Percentiles rank a stretch among this genome's conserved stretches.
These are phyloP conservation scores for Aegilops bicornis DNA, from an alignment of 176 grass and related monocot genomes.

Conservation along the genomic window DNA sequence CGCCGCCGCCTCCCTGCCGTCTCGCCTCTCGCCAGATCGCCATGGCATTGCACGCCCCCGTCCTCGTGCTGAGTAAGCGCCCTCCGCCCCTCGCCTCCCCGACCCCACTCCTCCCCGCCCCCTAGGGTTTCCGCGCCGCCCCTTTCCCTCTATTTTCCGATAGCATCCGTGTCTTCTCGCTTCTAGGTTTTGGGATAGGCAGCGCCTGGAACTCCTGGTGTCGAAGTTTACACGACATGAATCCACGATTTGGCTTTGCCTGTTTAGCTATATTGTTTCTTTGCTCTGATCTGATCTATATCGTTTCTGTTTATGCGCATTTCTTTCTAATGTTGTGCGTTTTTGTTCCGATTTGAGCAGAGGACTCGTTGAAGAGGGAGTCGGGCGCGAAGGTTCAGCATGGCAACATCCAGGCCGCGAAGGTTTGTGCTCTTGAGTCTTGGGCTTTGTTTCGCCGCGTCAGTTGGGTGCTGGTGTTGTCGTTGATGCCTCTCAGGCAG, in stretches of 20 bases:
- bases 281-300: conserved; percentile 26
- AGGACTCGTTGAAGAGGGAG: conserved; percentile 94
- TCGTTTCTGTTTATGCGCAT: not conserved
- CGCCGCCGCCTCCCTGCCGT: not conserved
- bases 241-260: conserved; percentile 13
- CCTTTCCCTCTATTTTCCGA: not conserved
- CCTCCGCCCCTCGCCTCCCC: not conserved
- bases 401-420: conserved; percentile 91
- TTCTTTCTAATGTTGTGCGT: conserved; percentile 1
- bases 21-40: not conserved
- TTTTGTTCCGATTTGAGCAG: conserved; percentile 43
- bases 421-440: conserved; percentile 40
- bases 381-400: conserved; percentile 85
- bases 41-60: conserved; percentile 75
- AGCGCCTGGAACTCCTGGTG: not conserved
- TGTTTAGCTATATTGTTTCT: not conserved
- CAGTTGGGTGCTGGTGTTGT: not conserved
- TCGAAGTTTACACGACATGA: not conserved
- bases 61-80: conserved; percentile 88
- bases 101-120: not conserved
- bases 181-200: conserved; percentile 5
- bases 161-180: not conserved
- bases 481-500: not conserved
- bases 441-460: not conserved
- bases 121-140: not conserved